Evolutionary conservation across 306 rosid genomes (phyloP).

Genomic region (Vicia villosa): DNA sequence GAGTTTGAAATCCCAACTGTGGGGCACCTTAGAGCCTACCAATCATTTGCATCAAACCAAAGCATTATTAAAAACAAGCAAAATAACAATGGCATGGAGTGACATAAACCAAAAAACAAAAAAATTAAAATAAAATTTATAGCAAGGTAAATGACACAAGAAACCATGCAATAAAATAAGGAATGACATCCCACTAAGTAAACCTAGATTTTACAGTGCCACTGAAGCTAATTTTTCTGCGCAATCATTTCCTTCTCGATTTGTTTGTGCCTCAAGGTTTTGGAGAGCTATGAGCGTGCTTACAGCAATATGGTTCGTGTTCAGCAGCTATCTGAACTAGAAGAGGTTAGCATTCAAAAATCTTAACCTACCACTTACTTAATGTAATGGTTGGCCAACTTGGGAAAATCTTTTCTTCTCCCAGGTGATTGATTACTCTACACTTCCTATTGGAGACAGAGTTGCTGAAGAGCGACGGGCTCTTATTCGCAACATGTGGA

Average conservation of each 20-base stretch:
- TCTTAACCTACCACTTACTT: constrained; percentile 13
- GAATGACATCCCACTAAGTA: not conserved
- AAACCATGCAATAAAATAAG: not conserved
- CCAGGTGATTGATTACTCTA: constrained; percentile 92
- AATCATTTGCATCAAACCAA: not conserved
- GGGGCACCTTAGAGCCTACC: not conserved
- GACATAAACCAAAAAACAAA: not conserved
- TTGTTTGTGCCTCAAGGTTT: constrained; percentile 57
- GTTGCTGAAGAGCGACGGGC: constrained; percentile 93
- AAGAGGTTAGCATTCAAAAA: constrained; percentile 69
- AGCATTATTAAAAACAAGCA: not conserved
- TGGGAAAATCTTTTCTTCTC: constrained; percentile 24
- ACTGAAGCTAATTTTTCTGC: not conserved
- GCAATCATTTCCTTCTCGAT: not conserved
- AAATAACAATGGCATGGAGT: not conserved
- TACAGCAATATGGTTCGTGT: constrained; percentile 97
- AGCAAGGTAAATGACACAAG: not conserved
- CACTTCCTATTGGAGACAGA: constrained; percentile 70
- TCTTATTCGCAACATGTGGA: constrained; percentile 98
- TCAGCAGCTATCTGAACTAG: constrained; percentile 93
- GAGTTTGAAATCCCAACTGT: not conserved
- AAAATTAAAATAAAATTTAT: not conserved
- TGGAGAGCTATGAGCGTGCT: constrained; percentile 99
- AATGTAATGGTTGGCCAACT: constrained; percentile 12
- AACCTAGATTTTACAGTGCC: not conserved